Conservation (phyloP, 2,329 filamentous ascomycete genomes). For the Teratosphaeria epicoccoides region DNA sequence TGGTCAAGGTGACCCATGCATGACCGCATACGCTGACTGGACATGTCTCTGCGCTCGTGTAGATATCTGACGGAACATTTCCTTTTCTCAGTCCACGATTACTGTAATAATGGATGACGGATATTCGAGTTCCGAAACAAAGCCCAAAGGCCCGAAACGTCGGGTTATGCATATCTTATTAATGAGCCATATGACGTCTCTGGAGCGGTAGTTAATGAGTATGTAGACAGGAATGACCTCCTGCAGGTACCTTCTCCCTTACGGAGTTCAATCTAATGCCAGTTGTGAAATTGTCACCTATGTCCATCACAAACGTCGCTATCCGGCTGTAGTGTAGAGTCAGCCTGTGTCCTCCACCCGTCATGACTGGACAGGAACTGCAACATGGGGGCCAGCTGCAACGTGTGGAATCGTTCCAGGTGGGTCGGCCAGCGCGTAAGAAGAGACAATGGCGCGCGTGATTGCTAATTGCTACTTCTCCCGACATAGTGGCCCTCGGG, state of each 20-base stretch:
- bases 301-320: too few species aligned
- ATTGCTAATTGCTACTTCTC: neutral
- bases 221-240: too few species aligned
- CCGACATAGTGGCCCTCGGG: constrained; percentile 54
- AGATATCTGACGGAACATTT: too few species aligned
- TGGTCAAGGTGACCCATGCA: neutral
- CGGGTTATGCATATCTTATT: neutral
- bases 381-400: constrained; percentile 2
- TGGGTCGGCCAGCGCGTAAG: constrained; percentile 3
- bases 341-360: neutral
- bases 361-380: neutral
- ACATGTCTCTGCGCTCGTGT: neutral
- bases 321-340: neutral
- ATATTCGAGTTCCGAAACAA: neutral
- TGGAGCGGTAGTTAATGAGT: neutral
- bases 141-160: neutral
- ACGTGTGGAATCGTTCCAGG: constrained; percentile 10
- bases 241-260: too few species aligned
- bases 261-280: too few species aligned
- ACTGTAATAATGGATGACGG: too few species aligned
- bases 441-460: neutral
- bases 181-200: neutral
- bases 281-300: neutral
- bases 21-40: neutral
- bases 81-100: too few species aligned